Conservation (phyloP, 441 rosid genomes). For the Bruguiera hainesii region DNA sequence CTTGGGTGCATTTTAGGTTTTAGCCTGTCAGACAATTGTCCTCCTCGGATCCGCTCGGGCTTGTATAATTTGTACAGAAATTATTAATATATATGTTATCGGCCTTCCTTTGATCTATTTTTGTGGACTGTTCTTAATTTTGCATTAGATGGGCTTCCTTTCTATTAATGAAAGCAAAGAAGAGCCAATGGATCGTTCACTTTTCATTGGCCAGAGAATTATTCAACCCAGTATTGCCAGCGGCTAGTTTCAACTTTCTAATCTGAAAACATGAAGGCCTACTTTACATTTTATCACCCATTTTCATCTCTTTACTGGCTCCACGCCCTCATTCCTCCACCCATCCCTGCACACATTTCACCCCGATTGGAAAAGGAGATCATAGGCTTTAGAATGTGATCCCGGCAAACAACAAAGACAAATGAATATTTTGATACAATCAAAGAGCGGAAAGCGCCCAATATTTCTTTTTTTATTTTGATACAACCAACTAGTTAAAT, state of each 20-base stretch:
- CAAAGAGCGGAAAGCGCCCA: not conserved
- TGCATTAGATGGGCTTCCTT: not conserved
- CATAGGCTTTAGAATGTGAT: not conserved
- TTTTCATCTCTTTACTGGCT: too few relatives aligned
- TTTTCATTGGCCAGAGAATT: too few relatives aligned
- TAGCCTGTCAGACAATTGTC: not conserved
- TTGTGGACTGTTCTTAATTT: not conserved
- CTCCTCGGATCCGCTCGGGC: not conserved
- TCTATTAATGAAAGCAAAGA: too few relatives aligned
- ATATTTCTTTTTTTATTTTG: not conserved
- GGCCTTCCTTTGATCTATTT: not conserved
- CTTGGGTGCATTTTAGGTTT: not conserved
- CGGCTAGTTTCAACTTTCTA: too few relatives aligned
- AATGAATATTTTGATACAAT: constrained; percentile 25
- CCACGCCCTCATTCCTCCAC: too few relatives aligned
- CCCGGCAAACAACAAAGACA: constrained; percentile 9
- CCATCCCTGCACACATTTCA: too few relatives aligned
- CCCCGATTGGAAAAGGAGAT: too few relatives aligned
- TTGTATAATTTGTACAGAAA: not conserved
- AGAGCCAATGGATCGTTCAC: not conserved
- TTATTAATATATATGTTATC: not conserved
- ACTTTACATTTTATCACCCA: too few relatives aligned
- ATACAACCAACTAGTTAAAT: too few relatives aligned
- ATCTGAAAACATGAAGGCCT: too few relatives aligned
- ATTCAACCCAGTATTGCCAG: too few relatives aligned